Conservation (phyloP, 305 asterid genomes). For the Rubia tinctorum region DNA sequence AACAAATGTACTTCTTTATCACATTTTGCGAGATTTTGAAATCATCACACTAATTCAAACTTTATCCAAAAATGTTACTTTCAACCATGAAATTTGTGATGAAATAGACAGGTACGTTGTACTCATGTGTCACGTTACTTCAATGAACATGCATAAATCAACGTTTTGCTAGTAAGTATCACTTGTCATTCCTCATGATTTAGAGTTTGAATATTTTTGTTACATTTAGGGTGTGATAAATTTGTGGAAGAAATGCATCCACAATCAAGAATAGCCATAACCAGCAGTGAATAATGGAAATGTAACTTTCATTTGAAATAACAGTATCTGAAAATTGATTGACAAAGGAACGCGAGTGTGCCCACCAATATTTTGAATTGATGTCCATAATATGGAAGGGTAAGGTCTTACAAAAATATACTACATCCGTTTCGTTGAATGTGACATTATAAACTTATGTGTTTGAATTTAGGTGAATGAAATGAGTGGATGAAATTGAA, state of each 20-base stretch:
- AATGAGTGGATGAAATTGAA: too few relatives aligned
- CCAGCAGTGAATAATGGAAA: background rate
- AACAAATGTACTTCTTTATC: background rate
- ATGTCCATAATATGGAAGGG: constrained; percentile 14
- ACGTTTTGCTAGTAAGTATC: background rate
- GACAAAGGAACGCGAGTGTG: background rate
- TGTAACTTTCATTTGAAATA: background rate
- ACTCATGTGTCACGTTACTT: background rate
- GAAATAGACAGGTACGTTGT: background rate
- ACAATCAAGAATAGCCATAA: constrained; percentile 5
- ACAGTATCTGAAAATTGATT: constrained; percentile 9
- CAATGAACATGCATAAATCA: background rate
- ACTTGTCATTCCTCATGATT: background rate
- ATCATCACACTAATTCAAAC: background rate
- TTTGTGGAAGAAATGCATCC: background rate
- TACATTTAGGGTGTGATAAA: background rate
- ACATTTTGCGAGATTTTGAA: background rate
- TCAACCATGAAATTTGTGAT: background rate
- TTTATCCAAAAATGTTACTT: background rate
- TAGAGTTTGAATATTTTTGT: background rate
- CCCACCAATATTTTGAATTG: constrained; percentile 22
- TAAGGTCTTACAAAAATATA: constrained; percentile 31
- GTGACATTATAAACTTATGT: too few relatives aligned
- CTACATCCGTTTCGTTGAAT: too few relatives aligned
- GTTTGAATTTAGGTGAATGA: too few relatives aligned